Evolutionary conservation across 2,329 filamentous ascomycete species (phyloP).

Genomic region (Pestalotiopsis fici): DNA sequence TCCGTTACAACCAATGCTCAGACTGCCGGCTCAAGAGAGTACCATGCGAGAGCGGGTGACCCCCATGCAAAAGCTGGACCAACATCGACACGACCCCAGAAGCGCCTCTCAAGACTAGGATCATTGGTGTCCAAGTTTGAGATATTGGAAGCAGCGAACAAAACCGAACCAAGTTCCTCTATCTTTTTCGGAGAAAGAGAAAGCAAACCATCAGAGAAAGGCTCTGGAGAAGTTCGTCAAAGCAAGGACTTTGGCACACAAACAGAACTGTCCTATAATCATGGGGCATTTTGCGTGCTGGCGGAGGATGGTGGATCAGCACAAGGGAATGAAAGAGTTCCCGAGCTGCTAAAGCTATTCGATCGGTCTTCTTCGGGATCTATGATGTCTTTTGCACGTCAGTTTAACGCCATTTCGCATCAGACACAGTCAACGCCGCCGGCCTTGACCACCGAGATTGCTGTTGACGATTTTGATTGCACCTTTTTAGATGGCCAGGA

Average conservation of each 20-base stretch:
- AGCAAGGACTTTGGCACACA: slow-evolving; percentile 12
- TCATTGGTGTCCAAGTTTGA: slow-evolving; percentile 36
- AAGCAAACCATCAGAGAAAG: too few species aligned
- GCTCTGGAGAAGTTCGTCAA: slow-evolving; percentile 12
- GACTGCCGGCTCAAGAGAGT: too few species aligned
- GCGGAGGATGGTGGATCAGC: slow-evolving; percentile 9
- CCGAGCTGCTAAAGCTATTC: slow-evolving; percentile 29
- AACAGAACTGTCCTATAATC: background rate
- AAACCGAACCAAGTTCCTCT: slow-evolving; percentile 11
- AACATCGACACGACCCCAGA: background rate
- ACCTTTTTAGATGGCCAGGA: slow-evolving; percentile 19
- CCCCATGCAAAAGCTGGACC: background rate
- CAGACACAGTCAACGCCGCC: slow-evolving; percentile 17
- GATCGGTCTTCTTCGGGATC: slow-evolving; percentile 23
- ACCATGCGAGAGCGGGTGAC: background rate
- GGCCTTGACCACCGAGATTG: slow-evolving; percentile 28
- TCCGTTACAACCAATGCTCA: background rate
- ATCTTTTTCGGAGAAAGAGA: too few species aligned
- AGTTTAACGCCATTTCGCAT: slow-evolving; percentile 1
- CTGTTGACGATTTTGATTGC: slow-evolving; percentile 27
- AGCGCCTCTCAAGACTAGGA: slow-evolving; percentile 20
- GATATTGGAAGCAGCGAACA: slow-evolving; percentile 26
- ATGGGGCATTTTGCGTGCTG: background rate
- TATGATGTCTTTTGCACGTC: slow-evolving; percentile 11
- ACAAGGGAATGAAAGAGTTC: slow-evolving; percentile 24